Evolutionary conservation across 129 eudicot genomes (phyloP).

Genomic region (Chrysanthemum lavandulifolium): DNA sequence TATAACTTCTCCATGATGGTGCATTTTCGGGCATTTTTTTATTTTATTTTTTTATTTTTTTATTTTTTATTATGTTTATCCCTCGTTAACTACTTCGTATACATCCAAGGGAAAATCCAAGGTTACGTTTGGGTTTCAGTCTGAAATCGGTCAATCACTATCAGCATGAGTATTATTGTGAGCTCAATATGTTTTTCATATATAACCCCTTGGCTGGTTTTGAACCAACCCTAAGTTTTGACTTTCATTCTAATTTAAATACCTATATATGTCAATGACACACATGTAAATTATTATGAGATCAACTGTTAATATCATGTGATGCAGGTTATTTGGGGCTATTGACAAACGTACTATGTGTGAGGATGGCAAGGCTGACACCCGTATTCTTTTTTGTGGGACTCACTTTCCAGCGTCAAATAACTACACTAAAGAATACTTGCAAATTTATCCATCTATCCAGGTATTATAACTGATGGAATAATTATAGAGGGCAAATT

Average conservation of each 20-base stretch:
- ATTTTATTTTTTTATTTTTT: too few relatives aligned
- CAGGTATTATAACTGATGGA: conserved; percentile 43
- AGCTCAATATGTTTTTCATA: too few relatives aligned
- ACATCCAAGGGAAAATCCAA: too few relatives aligned
- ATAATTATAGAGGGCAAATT: neutral
- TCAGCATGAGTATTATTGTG: too few relatives aligned
- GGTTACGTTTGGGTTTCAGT: too few relatives aligned
- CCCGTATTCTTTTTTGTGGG: conserved; percentile 80
- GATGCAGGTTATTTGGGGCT: conserved; percentile 42
- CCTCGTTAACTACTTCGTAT: too few relatives aligned
- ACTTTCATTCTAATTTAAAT: neutral
- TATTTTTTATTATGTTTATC: too few relatives aligned
- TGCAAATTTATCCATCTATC: conserved; percentile 47
- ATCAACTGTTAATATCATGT: too few relatives aligned
- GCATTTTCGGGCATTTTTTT: too few relatives aligned
- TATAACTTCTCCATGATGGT: too few relatives aligned
- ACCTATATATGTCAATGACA: conserved; percentile 45
- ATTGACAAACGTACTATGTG: conserved; percentile 37
- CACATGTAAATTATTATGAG: too few relatives aligned
- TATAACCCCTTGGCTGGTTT: neutral
- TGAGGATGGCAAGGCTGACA: conserved; percentile 37
- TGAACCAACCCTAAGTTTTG: neutral
- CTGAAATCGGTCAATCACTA: too few relatives aligned
- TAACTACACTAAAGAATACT: conserved; percentile 68
- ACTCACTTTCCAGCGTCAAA: conserved; percentile 73